Evolutionary conservation across 1,139 yeast species (phyloP).

Genomic region (Candida freyschussii): DNA sequence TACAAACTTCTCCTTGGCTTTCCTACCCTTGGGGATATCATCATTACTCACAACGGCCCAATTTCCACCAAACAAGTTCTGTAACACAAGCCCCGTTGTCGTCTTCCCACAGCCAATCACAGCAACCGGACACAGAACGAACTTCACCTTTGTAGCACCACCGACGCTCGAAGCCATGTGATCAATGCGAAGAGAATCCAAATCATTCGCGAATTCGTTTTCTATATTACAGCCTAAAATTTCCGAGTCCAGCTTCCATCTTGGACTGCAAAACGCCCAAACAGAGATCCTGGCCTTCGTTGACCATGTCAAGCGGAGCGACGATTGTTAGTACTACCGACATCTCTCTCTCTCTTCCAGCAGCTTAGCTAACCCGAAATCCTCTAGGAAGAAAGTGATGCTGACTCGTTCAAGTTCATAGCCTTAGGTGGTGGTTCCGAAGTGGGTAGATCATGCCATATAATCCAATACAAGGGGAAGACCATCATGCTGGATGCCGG

Average conservation of each 20-base stretch:
- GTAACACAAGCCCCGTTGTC: slow-evolving; percentile 62
- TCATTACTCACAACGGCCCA: slow-evolving; percentile 87
- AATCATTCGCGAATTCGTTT: no score
- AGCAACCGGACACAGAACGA: slow-evolving; percentile 73
- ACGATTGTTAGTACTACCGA: no score
- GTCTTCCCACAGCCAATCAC: slow-evolving; percentile 96
- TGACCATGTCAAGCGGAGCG: no score
- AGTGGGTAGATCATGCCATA: slow-evolving; percentile 95
- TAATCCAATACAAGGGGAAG: slow-evolving; percentile 86
- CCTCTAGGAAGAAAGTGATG: slow-evolving; percentile 7
- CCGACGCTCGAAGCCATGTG: no score
- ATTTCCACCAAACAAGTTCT: slow-evolving; percentile 44
- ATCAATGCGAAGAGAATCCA: no score
- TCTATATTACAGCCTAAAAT: no score
- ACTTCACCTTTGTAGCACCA: no score
- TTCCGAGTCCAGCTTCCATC: no score
- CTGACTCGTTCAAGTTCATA: slow-evolving; percentile 62
- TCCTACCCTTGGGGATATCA: slow-evolving; percentile 46
- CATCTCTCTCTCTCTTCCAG: no score
- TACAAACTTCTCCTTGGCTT: slow-evolving; percentile 43
- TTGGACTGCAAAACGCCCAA: no score
- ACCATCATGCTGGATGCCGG: slow-evolving; percentile 99
- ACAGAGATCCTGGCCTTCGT: no score
- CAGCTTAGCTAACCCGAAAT: no score
- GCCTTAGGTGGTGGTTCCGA: slow-evolving; percentile 99